These are phyloP conservation scores for Scleromitrula shiraiana DNA, from an alignment of 2,329 filamentous ascomycete genomes.

Conservation along the genomic window DNA sequence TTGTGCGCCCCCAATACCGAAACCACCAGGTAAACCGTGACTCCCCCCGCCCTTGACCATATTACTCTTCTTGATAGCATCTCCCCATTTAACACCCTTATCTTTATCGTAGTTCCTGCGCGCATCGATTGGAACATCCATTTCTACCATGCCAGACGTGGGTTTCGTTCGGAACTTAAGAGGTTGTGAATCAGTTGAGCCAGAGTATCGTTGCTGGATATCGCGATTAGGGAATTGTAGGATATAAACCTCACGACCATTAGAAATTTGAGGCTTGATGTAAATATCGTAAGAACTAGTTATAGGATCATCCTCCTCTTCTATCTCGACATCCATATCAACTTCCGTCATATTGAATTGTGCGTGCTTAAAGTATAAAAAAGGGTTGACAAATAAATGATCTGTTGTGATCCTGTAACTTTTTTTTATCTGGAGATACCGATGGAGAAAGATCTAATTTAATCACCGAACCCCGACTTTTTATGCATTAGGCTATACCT, in stretches of 20 bases:
- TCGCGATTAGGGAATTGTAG: slow-evolving; percentile 83
- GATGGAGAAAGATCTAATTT: too few relatives aligned
- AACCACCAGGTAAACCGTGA: slow-evolving; percentile 65
- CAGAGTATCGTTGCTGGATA: slow-evolving; percentile 49
- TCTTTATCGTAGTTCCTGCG: slow-evolving; percentile 68
- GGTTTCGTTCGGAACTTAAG: slow-evolving; percentile 76
- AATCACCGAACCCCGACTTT: too few relatives aligned
- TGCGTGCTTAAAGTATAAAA: too few relatives aligned
- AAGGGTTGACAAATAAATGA: too few relatives aligned
- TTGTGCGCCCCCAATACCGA: slow-evolving; percentile 49
- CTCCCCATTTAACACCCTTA: slow-evolving; percentile 77
- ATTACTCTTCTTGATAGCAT: slow-evolving; percentile 54
- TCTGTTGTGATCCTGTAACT: too few relatives aligned
- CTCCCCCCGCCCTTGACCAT: slow-evolving; percentile 51
- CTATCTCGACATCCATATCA: not conserved
- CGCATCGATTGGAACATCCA: slow-evolving; percentile 77
- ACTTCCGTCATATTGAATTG: slow-evolving; percentile 2
- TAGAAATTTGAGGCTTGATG: slow-evolving; percentile 64
- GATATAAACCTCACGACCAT: slow-evolving; percentile 62
- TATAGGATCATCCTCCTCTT: slow-evolving; percentile 54
- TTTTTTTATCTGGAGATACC: too few relatives aligned
- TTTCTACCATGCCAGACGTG: slow-evolving; percentile 73
- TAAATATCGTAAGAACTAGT: slow-evolving; percentile 75
- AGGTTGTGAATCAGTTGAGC: slow-evolving; percentile 47
- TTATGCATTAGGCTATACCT: too few relatives aligned